phyloP scores from a whole-genome alignment of 192 early-diverging fungal species.

The Coemansia asiatica region DNA sequence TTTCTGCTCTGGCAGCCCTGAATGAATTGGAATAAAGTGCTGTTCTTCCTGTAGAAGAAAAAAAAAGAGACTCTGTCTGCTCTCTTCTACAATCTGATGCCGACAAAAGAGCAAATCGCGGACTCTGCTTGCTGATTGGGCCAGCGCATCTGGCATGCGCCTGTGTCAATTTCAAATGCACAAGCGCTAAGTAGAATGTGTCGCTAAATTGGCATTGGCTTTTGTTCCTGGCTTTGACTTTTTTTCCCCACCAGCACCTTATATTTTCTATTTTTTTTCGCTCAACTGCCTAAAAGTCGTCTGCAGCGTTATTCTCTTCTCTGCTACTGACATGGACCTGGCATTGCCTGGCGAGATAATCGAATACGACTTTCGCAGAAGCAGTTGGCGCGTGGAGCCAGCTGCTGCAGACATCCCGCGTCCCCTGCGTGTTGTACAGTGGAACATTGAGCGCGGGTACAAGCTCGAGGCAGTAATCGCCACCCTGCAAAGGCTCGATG shows the following conservation, averaged over 20 bases:
- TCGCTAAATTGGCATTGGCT: too few species aligned
- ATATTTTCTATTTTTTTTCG: background rate
- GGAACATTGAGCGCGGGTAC: constrained; percentile 85
- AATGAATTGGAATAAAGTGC: background rate
- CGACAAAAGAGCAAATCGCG: background rate
- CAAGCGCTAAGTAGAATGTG: background rate
- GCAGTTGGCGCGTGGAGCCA: background rate
- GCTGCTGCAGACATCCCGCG: constrained; percentile 19
- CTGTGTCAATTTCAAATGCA: background rate
- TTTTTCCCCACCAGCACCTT: background rate
- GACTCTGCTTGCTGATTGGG: constrained; percentile 21
- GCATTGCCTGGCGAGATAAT: constrained; percentile 43
- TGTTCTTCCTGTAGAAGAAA: too few species aligned
- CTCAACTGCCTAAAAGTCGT: background rate
- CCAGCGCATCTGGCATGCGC: constrained; percentile 15
- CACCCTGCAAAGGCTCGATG: constrained; percentile 58
- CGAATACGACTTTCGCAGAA: constrained; percentile 38
- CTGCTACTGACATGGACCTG: constrained; percentile 22
- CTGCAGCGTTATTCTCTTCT: background rate
- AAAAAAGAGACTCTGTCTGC: too few species aligned
- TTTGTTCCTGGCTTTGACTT: background rate
- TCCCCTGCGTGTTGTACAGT: constrained; percentile 67
- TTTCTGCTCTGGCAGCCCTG: background rate
- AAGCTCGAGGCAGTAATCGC: constrained; percentile 61
- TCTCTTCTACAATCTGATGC: background rate